Conservation (phyloP, 129 eudicot species). For the Flaveria sonorensis region DNA sequence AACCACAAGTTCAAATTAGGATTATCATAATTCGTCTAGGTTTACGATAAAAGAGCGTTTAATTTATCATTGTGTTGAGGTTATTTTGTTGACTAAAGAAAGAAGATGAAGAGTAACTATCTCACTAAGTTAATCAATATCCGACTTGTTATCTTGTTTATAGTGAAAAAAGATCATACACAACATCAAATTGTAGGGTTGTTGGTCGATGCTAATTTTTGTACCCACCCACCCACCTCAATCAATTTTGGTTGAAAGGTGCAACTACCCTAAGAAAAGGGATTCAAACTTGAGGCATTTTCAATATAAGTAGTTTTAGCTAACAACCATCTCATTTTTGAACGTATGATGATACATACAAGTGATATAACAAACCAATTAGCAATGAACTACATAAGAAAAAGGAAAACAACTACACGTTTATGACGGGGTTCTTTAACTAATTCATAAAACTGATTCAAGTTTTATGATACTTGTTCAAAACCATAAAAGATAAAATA, state of each 20-base stretch:
- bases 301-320: too few species aligned
- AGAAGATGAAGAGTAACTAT: not conserved
- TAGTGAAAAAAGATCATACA: not conserved
- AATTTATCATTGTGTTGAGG: not conserved
- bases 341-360: too few species aligned
- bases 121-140: not conserved
- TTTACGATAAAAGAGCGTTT: not conserved
- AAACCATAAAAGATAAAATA: too few species aligned
- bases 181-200: constrained; percentile 30
- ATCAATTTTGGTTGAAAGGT: constrained; percentile 43
- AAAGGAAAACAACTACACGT: too few species aligned
- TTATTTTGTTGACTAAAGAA: not conserved
- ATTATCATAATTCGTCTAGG: too few species aligned
- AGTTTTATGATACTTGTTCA: too few species aligned
- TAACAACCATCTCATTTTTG: too few species aligned
- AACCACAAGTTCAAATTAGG: not conserved
- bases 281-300: not conserved
- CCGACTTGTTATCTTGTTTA: not conserved
- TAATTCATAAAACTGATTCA: too few species aligned
- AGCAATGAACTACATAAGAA: too few species aligned
- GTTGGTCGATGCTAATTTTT: constrained; percentile 31
- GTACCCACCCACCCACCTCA: constrained; percentile 37
- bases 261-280: constrained; percentile 33
- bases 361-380: too few species aligned
- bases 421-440: too few species aligned